Percentiles rank a stretch among this genome's conserved stretches.
These are phyloP conservation scores for Linnemannia schmuckeri DNA, from an alignment of 192 early-diverging fungal species.

Conservation along the genomic window DNA sequence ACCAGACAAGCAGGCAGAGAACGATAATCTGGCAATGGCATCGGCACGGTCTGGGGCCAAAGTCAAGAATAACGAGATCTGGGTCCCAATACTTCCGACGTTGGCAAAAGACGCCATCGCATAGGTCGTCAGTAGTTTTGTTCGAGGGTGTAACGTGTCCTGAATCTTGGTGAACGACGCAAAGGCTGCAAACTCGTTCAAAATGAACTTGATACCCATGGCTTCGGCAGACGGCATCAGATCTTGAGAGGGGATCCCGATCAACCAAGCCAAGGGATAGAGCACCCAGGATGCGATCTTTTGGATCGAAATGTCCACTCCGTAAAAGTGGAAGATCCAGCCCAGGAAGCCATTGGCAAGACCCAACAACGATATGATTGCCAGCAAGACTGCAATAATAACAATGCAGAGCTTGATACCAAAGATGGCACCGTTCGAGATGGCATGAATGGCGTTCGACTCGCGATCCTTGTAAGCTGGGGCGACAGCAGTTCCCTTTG, in stretches of 20 bases:
- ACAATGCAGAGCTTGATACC: constrained; percentile 81
- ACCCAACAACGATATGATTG: constrained; percentile 77
- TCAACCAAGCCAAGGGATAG: constrained; percentile 70
- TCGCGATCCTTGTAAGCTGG: constrained; percentile 70
- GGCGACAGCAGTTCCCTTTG: constrained; percentile 70
- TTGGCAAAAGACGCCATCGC: constrained; percentile 93
- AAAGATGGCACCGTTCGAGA: constrained; percentile 83
- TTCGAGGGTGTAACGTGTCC: constrained; percentile 60
- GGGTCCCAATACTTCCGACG: constrained; percentile 82
- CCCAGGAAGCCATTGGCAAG: constrained; percentile 75
- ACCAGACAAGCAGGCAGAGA: constrained; percentile 84
- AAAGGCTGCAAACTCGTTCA: constrained; percentile 93
- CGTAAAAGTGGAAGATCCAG: constrained; percentile 74
- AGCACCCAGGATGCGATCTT: constrained; percentile 81
- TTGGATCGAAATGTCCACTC: constrained; percentile 67
- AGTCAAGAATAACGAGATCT: constrained; percentile 77
- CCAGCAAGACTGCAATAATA: constrained; percentile 78
- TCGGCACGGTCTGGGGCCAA: constrained; percentile 76
- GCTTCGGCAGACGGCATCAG: constrained; percentile 20
- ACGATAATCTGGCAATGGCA: constrained; percentile 76
- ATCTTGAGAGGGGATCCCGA: constrained; percentile 55
- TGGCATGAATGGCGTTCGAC: constrained; percentile 82
- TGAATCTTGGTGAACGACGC: constrained; percentile 49
- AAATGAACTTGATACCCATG: constrained; percentile 76
- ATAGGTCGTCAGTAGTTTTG: constrained; percentile 71